phyloP scores from a whole-genome alignment of 495 filamentous ascomycete species.

The Aspergillus cristatus region DNA sequence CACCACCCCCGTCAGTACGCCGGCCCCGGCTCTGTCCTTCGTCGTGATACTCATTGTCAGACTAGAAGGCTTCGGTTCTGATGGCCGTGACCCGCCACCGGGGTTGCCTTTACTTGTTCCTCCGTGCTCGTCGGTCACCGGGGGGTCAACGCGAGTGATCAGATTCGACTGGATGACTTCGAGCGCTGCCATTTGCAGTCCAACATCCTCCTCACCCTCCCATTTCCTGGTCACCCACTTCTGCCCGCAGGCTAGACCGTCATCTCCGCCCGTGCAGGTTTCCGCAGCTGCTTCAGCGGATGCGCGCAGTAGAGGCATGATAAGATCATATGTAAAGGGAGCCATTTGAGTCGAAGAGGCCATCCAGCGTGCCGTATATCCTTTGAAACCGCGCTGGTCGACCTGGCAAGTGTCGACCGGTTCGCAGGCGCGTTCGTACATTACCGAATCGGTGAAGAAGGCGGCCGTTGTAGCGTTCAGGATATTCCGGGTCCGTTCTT shows the following conservation, averaged over 20 bases:
- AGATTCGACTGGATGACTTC: conserved; percentile 58
- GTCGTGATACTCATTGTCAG: conserved; percentile 15
- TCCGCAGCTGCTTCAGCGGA: conserved; percentile 61
- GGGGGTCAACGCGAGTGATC: conserved; percentile 34
- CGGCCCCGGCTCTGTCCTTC: conserved; percentile 24
- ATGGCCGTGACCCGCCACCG: conserved; percentile 41
- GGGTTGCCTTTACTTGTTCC: conserved; percentile 70
- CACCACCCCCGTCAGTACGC: conserved; percentile 26
- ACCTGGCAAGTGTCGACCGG: conserved; percentile 51
- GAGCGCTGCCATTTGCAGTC: conserved; percentile 66
- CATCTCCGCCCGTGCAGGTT: conserved; percentile 54
- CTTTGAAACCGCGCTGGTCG: conserved; percentile 80
- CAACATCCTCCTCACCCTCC: conserved; percentile 51
- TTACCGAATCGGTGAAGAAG: conserved; percentile 43
- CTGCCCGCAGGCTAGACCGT: conserved; percentile 51
- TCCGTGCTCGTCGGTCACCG: conserved; percentile 56
- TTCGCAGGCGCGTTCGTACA: conserved; percentile 61
- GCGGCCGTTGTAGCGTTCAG: conserved; percentile 46
- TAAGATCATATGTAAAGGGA: conserved; percentile 50
- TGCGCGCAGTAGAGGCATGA: conserved; percentile 56
- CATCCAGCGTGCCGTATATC: conserved; percentile 77
- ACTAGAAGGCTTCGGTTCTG: conserved; percentile 5
- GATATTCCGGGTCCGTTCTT: conserved; percentile 47
- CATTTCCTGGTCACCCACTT: conserved; percentile 48
- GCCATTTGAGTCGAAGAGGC: conserved; percentile 60